These are phyloP conservation scores for Amniculicola lignicola DNA, from an alignment of 495 filamentous ascomycete species.

Conservation along the genomic window DNA sequence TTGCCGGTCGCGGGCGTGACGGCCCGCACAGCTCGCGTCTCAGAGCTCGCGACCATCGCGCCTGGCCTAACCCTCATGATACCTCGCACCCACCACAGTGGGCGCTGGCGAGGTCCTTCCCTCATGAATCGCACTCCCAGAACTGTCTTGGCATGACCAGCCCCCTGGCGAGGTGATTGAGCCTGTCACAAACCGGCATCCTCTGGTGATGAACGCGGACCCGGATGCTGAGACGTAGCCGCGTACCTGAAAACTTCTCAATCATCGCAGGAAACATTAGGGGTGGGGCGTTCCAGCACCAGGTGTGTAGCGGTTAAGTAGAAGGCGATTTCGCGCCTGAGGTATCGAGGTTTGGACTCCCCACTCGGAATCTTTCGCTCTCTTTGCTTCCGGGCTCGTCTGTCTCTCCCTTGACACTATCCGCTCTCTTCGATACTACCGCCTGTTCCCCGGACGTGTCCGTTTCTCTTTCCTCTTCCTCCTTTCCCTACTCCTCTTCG, in stretches of 20 bases:
- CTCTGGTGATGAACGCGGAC: conserved; percentile 4
- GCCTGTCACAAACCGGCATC: too few relatives aligned
- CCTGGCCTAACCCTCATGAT: conserved; percentile 25
- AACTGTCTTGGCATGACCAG: neutral
- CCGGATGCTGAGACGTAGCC: conserved; percentile 20
- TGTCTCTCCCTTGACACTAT: neutral
- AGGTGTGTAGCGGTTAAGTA: too few relatives aligned
- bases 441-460: too few relatives aligned
- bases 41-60: conserved; percentile 25
- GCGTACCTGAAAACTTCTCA: conserved; percentile 3
- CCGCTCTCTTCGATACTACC: conserved; percentile 9
- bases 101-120: neutral
- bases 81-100: conserved; percentile 14
- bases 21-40: conserved; percentile 16
- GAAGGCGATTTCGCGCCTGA: conserved; percentile 3
- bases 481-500: conserved; percentile 14
- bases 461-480: conserved; percentile 5
- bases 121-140: conserved; percentile 1
- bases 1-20: conserved; percentile 9
- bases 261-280: neutral
- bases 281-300: conserved; percentile 11
- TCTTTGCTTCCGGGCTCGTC: conserved; percentile 14
- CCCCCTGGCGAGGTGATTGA: too few relatives aligned
- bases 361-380: conserved; percentile 16
- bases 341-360: conserved; percentile 22